A percentile compares a stretch with the other conserved stretches of the same genome.
phyloP scores from a whole-genome alignment of 2,329 filamentous ascomycete genomes.

The Xylaria sp. region DNA sequence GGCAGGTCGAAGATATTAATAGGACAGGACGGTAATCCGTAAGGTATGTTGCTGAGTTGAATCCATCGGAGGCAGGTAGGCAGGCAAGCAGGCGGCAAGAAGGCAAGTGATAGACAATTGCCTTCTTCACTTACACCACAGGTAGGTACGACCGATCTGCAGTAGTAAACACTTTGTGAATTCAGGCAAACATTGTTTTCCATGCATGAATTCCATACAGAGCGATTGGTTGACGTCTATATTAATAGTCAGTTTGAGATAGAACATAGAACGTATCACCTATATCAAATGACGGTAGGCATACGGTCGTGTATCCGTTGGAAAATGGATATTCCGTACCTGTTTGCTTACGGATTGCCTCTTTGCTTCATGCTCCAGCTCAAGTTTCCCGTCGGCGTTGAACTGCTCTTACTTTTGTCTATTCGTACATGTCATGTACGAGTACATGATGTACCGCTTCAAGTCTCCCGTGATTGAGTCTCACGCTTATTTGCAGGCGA shows the following conservation, averaged over 20 bases:
- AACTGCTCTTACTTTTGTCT: too few relatives aligned
- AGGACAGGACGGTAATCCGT: not conserved
- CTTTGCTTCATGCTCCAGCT: too few relatives aligned
- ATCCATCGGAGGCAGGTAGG: not conserved
- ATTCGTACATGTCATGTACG: too few relatives aligned
- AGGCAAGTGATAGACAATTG: not conserved
- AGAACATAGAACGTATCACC: not conserved
- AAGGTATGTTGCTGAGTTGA: not conserved
- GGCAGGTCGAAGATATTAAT: not conserved
- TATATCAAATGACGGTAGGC: not conserved
- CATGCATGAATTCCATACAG: not conserved
- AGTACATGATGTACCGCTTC: too few relatives aligned
- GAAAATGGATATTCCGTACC: too few relatives aligned
- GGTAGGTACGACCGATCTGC: not conserved
- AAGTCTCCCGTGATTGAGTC: too few relatives aligned
- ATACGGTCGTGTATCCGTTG: too few relatives aligned
- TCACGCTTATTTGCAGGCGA: too few relatives aligned
- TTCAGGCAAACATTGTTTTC: not conserved
- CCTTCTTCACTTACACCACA: not conserved
- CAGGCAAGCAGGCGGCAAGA: too few relatives aligned
- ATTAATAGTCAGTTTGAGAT: not conserved
- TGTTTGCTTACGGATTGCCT: too few relatives aligned
- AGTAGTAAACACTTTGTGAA: not conserved
- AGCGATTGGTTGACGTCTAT: not conserved
- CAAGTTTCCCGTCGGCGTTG: too few relatives aligned